These are phyloP conservation scores for Cicer yamashitae DNA, from an alignment of 306 rosid species.

Conservation along the genomic window DNA sequence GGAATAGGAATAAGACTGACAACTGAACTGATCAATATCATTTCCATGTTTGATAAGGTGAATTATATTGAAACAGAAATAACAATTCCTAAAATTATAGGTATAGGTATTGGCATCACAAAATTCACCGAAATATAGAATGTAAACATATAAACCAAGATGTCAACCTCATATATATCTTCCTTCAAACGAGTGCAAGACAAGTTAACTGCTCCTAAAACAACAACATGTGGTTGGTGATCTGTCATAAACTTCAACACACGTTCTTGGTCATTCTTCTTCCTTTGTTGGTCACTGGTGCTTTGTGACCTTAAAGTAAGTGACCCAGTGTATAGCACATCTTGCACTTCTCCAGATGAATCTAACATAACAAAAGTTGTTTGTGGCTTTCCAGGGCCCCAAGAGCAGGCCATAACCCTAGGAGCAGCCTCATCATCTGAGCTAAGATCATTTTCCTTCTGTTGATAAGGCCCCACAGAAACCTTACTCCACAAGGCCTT, in stretches of 20 bases:
- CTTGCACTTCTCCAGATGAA: constrained; percentile 92
- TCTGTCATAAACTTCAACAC: constrained; percentile 98
- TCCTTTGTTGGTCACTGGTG: constrained; percentile 82
- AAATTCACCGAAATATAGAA: constrained; percentile 13
- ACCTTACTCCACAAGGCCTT: constrained; percentile 86
- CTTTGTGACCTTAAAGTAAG: constrained; percentile 87
- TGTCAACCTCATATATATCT: constrained; percentile 89
- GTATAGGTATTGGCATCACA: constrained; percentile 17
- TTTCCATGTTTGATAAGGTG: constrained; percentile 23
- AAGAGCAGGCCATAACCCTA: constrained; percentile 97
- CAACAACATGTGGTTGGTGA: constrained; percentile 98
- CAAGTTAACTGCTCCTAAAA: constrained; percentile 91
- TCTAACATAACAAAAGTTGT: constrained; percentile 98
- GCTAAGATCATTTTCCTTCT: constrained; percentile 81
- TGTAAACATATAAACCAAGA: constrained; percentile 37
- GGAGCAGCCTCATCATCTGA: constrained; percentile 96
- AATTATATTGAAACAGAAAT: constrained; percentile 18
- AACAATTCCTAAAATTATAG: background rate
- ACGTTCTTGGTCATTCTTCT: constrained; percentile 91
- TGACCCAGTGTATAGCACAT: constrained; percentile 88
- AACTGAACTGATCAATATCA: constrained; percentile 1
- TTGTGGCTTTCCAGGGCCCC: constrained; percentile 98
- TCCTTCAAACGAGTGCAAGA: constrained; percentile 92
- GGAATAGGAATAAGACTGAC: background rate
- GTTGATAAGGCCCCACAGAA: constrained; percentile 92